Base-by-base conservation (phyloP, 2,329 filamentous ascomycete genomes). In the Botrytis fragariae region DNA sequence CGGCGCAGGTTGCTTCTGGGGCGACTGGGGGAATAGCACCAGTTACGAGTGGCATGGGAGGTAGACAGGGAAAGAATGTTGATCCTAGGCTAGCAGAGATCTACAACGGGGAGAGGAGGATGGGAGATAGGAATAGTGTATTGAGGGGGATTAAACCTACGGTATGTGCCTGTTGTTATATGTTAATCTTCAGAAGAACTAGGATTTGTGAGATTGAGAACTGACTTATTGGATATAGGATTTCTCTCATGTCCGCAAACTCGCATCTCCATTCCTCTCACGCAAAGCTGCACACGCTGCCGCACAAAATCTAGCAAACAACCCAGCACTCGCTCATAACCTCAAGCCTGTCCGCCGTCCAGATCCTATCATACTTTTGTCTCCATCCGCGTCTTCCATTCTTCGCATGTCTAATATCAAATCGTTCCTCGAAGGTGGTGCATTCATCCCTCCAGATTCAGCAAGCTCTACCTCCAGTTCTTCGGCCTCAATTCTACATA, bases 371-470 rank as follows among this genome's bases (percentile, higher is more conserved):
- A 98, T 99, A 82, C 91, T 99, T 42, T 91, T 99, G 75, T 98
- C 96, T 0, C 96, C 96, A 1, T 98, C 95, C 1, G 96, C 95
- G 18, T 98, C 95, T 3, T 97, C 95, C 2, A 90, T 98, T 67
- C 90, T 99, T 54, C 94, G 95, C 82, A 94, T 98, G 89, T 93
- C 93, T 71, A 99, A 99, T 82, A 94, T 97, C 83, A 97, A 97
- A 81, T 91, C 93, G 44, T 98, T 99, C 86, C 92, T 99, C 76
- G 92, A 95, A 81, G 88, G 91, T 73, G 95, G 95, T 73, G 86
- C 91, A 76, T 99, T 95, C 84, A 86, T 91, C 9, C 93, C 94
- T 0, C 88, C 94, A 5, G 92, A 95, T 78, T 85, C 87, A 71
- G 84, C 86, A 81, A 84, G 86, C 14, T 84, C 89, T 69, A 85